A percentile compares a stretch with the other conserved stretches of the same genome.
These are phyloP conservation scores for Hanseniaspora lachancei DNA, from an alignment of 805 yeast genomes.

Conservation along the genomic window DNA sequence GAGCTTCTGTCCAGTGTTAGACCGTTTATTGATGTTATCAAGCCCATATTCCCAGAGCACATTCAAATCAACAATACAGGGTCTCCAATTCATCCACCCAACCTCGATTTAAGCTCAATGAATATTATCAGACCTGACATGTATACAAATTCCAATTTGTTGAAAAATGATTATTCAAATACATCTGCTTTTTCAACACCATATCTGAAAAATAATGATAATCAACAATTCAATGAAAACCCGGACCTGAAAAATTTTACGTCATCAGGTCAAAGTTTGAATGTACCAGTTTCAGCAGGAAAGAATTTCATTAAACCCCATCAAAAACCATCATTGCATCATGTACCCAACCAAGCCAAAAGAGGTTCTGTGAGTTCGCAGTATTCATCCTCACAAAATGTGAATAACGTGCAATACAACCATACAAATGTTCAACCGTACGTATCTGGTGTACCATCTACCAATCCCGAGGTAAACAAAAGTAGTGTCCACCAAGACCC, in stretches of 20 bases:
- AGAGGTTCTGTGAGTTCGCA: not conserved
- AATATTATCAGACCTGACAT: slow-evolving; percentile 14
- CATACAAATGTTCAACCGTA: slow-evolving; percentile 8
- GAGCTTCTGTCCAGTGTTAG: slow-evolving; percentile 18
- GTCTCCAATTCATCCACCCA: slow-evolving; percentile 22
- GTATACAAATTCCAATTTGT: not conserved
- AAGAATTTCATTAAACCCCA: not conserved
- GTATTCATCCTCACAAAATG: not conserved
- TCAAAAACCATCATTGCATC: slow-evolving; percentile 1
- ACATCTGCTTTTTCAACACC: not conserved
- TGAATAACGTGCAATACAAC: slow-evolving; percentile 5
- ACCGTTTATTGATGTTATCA: slow-evolving; percentile 16
- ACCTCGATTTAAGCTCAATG: not conserved
- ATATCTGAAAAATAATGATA: not conserved
- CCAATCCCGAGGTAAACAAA: not conserved
- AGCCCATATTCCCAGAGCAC: slow-evolving; percentile 17
- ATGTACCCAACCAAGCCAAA: not conserved
- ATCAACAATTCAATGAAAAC: not conserved
- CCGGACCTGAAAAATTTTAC: not conserved
- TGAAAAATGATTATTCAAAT: not conserved
- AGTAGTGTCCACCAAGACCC: not conserved
- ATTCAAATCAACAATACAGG: slow-evolving; percentile 14
- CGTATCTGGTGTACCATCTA: not conserved
- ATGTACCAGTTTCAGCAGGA: slow-evolving; percentile 6
- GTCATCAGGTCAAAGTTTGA: slow-evolving; percentile 12